A percentile compares a stretch with the other conserved stretches of the same genome.
phyloP scores from a whole-genome alignment of 2,329 filamentous ascomycete species.

The Amauroascus niger region DNA sequence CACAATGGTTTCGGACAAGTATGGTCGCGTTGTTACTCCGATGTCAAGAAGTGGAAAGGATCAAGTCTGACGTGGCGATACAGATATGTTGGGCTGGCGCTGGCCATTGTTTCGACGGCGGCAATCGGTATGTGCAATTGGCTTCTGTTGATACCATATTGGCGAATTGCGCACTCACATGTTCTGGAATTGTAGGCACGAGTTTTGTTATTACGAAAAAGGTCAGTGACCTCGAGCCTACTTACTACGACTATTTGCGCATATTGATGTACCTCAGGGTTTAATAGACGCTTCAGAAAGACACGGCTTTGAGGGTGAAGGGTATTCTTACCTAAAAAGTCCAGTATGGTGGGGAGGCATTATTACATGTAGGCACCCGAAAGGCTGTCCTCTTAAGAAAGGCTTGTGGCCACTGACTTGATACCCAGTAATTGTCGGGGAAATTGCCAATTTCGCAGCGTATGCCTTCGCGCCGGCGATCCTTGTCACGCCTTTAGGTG shows the following conservation, averaged over 20 bases:
- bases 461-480: constrained; percentile 99
- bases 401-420: constrained; percentile 4
- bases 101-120: constrained; percentile 42
- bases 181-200: constrained; percentile 50
- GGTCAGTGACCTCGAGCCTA: constrained; percentile 42
- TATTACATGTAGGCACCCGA: constrained; percentile 57
- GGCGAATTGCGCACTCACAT: constrained; percentile 9
- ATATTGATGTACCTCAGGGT: constrained; percentile 46
- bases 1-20: constrained; percentile 39
- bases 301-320: constrained; percentile 94
- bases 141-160: not conserved
- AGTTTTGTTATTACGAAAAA: constrained; percentile 99
- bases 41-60: not conserved
- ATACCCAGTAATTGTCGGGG: constrained; percentile 69
- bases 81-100: constrained; percentile 40
- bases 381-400: not conserved
- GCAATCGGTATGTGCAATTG: constrained; percentile 33
- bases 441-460: constrained; percentile 93
- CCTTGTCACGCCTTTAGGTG: constrained; percentile 87
- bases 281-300: constrained; percentile 81
- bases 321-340: constrained; percentile 85
- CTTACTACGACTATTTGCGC: constrained; percentile 19
- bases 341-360: constrained; percentile 98
- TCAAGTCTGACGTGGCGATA: constrained; percentile 7
- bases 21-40: constrained; percentile 16